phyloP scores from a whole-genome alignment of 805 yeast species.

The Ogataea saltuana region DNA sequence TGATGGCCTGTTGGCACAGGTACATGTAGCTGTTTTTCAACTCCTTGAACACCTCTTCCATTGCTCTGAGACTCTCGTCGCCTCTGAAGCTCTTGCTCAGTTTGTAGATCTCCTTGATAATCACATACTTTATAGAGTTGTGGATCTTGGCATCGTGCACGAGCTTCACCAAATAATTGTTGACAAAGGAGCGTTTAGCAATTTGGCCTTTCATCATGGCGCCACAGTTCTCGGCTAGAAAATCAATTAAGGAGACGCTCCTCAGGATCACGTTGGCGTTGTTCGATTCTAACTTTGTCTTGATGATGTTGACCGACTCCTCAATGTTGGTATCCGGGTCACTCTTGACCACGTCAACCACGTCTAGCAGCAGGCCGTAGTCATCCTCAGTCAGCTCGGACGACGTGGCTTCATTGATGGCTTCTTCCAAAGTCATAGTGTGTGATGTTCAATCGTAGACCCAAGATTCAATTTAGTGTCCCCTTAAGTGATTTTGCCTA shows the following conservation, averaged over 20 bases:
- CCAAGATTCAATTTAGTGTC: no score
- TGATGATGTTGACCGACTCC: constrained; percentile 47
- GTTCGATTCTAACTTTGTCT: constrained; percentile 46
- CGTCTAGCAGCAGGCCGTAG: constrained; percentile 64
- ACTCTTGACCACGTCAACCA: constrained; percentile 62
- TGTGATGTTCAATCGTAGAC: neutral
- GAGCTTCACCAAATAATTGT: constrained; percentile 45
- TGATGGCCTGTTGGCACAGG: constrained; percentile 33
- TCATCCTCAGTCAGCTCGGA: constrained; percentile 63
- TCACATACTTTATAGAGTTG: constrained; percentile 60
- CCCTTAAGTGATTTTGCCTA: no score
- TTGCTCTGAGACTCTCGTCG: constrained; percentile 76
- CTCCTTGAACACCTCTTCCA: constrained; percentile 59
- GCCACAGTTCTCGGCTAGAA: constrained; percentile 78
- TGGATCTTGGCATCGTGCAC: constrained; percentile 60
- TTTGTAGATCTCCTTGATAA: constrained; percentile 69
- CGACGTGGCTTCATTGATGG: constrained; percentile 57
- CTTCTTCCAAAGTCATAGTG: constrained; percentile 20
- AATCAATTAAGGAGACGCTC: constrained; percentile 52
- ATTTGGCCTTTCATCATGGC: constrained; percentile 64
- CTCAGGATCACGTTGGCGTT: constrained; percentile 70
- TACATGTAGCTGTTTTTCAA: constrained; percentile 46
- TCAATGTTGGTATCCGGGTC: constrained; percentile 59
- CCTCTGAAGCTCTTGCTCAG: constrained; percentile 60
- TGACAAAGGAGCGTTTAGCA: constrained; percentile 56